Evolutionary conservation across 2,329 filamentous ascomycete species (phyloP).

Genomic region (Nothomitra cinnamomea): DNA sequence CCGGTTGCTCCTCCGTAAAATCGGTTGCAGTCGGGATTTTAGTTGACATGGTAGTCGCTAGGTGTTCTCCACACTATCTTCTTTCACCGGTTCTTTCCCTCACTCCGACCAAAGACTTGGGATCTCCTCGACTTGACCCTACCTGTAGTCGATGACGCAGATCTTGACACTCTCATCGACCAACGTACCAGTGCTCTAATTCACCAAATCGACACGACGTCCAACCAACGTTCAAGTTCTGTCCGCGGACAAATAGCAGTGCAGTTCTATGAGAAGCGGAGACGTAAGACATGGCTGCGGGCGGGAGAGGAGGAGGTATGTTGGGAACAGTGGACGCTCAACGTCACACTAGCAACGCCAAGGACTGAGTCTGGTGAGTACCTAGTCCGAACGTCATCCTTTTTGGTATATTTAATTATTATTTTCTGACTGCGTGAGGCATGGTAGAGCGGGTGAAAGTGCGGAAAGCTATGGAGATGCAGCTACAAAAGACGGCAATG

Average conservation of each 20-base stretch:
- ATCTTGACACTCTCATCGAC: slow-evolving; percentile 87
- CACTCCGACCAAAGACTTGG: slow-evolving; percentile 63
- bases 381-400: slow-evolving; percentile 6
- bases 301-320: slow-evolving; percentile 74
- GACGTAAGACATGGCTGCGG: slow-evolving; percentile 66
- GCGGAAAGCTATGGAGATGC: slow-evolving; percentile 78
- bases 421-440: neutral
- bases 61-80: slow-evolving; percentile 94
- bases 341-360: slow-evolving; percentile 83
- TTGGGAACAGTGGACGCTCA: slow-evolving; percentile 92
- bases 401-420: neutral
- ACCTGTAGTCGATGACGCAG: slow-evolving; percentile 74
- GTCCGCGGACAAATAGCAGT: slow-evolving; percentile 66
- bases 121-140: slow-evolving; percentile 84
- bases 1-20: slow-evolving; percentile 8
- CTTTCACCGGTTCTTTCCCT: slow-evolving; percentile 94
- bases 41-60: slow-evolving; percentile 22
- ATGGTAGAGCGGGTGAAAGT: slow-evolving; percentile 66
- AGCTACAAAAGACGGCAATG: slow-evolving; percentile 69
- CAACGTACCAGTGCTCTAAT: slow-evolving; percentile 65
- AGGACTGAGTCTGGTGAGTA: slow-evolving; percentile 67
- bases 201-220: slow-evolving; percentile 52
- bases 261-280: slow-evolving; percentile 87
- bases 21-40: neutral
- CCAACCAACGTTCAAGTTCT: slow-evolving; percentile 34